These are phyloP conservation scores for Saccharomycopsis oosterbeekiorum DNA, from an alignment of 805 yeast genomes.

Conservation along the genomic window DNA sequence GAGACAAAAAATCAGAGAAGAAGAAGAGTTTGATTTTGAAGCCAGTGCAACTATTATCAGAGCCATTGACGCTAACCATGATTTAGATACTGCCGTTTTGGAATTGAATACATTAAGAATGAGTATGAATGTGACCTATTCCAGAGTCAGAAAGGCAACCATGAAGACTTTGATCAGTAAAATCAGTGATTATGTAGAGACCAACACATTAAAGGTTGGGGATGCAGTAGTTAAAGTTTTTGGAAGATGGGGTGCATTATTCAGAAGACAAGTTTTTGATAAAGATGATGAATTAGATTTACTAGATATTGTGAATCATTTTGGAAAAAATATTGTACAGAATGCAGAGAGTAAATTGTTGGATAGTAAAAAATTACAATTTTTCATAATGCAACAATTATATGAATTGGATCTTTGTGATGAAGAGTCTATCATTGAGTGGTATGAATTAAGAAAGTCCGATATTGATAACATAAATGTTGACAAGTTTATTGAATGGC, in stretches of 20 bases:
- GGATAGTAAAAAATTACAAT: constrained; percentile 35
- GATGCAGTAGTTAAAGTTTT: constrained; percentile 72
- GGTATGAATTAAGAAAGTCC: constrained; percentile 51
- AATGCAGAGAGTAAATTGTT: constrained; percentile 20
- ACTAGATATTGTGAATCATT: constrained; percentile 30
- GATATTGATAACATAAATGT: constrained; percentile 45
- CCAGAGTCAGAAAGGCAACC: constrained; percentile 82
- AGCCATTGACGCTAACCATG: constrained; percentile 88
- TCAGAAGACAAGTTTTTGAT: constrained; percentile 78
- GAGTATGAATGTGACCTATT: constrained; percentile 95
- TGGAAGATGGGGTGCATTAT: constrained; percentile 71
- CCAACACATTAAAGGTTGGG: constrained; percentile 67
- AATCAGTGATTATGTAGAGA: constrained; percentile 61
- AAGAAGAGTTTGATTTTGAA: constrained; percentile 76
- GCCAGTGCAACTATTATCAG: constrained; percentile 91
- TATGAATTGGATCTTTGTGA: constrained; percentile 78
- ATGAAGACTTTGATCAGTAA: constrained; percentile 59
- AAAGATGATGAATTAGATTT: constrained; percentile 70
- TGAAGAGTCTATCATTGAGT: constrained; percentile 66
- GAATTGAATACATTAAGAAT: constrained; percentile 91
- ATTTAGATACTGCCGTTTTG: constrained; percentile 81
- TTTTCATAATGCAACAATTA: constrained; percentile 44
- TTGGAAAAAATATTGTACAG: constrained; percentile 31
- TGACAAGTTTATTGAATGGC: constrained; percentile 77
- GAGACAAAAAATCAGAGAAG: constrained; percentile 38